Percentiles rank a stretch among this genome's conserved stretches.
phyloP scores from a whole-genome alignment of 345 rosid species.

The Syzygium grande region DNA sequence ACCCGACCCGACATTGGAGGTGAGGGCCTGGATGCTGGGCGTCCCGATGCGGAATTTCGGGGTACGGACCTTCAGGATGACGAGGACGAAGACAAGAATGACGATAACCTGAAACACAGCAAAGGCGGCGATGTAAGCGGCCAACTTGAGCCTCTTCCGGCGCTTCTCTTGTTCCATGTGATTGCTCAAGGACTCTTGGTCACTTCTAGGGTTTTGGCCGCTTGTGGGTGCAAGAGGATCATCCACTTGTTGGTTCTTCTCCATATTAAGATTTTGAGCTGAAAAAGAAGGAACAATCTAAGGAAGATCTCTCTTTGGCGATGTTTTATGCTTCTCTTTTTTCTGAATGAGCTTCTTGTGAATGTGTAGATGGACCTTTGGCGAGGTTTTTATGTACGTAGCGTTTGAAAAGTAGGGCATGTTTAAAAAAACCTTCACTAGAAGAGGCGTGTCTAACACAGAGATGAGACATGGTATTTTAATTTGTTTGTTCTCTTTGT shows the following conservation, averaged over 20 bases:
- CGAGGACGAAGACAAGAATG: slow-evolving; percentile 8
- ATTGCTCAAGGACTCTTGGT: background rate
- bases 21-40: background rate
- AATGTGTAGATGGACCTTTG: background rate
- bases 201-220: background rate
- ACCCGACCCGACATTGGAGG: background rate
- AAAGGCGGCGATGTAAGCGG: slow-evolving; percentile 1
- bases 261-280: background rate
- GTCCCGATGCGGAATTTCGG: background rate
- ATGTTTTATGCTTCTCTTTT: background rate
- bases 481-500: background rate
- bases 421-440: background rate
- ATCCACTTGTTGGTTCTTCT: background rate
- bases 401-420: background rate
- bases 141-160: slow-evolving; percentile 3
- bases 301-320: background rate
- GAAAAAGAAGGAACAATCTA: background rate
- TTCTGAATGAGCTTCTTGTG: background rate
- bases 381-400: background rate
- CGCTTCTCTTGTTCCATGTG: slow-evolving; percentile 1
- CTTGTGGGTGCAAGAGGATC: background rate
- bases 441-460: background rate
- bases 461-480: background rate
- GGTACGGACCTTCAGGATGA: slow-evolving; percentile 1
- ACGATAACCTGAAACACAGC: slow-evolving; percentile 11